Base-by-base conservation (phyloP, 108 stramenopile genomes). In the Thalassiosira profunda region DNA sequence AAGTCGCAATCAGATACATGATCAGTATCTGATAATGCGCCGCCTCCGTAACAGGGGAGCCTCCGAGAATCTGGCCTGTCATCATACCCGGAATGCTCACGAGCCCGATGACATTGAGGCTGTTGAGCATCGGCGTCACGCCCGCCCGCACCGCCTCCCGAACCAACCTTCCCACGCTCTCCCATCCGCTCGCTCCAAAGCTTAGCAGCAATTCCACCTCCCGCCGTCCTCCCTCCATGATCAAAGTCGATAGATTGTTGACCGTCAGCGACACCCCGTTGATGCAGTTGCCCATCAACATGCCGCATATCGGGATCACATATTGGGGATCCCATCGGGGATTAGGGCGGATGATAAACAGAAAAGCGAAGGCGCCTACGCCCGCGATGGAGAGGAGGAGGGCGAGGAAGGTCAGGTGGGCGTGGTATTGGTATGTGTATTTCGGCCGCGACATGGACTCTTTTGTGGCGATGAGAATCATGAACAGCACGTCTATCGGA, bases 41-140 rank as follows among this genome's bases (percentile, higher is more conserved):
- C 10, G 95, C 95, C 58, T 93, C 86, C 9, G 72, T 77, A 9
- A 90, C 86, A 5, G 88, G 56, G 14, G 84, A 72, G 24, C 97
- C 95, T 1, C 92, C 92, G 24, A 97, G 71, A 25, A 96, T 90
- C 57, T 97, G 97, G n/a, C 97, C 95, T 1, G 95, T 96, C 97
- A 97, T 97, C 95, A 97, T 97, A 9, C 97, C 95, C 34, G 94
- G 96, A 56, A 94, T 89, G 20, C 82, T 71, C 26, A 97, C 86
- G n/a, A 97, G 60, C 4, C 96, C 96, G 28, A 91, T 86, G 58
- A 87, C 86, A 52, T 74, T 63, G 75, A 89, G 65, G 14, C 30
- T 35, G 47, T 90, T 90, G 21, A 91, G 45, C 54, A 78, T 60
- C 10, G 90, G 90, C 0, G 77, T 84, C 2, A 78, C 54, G 2